Base-by-base conservation (phyloP, 1,139 yeast species). In the Arxiozyma slooffiae region DNA sequence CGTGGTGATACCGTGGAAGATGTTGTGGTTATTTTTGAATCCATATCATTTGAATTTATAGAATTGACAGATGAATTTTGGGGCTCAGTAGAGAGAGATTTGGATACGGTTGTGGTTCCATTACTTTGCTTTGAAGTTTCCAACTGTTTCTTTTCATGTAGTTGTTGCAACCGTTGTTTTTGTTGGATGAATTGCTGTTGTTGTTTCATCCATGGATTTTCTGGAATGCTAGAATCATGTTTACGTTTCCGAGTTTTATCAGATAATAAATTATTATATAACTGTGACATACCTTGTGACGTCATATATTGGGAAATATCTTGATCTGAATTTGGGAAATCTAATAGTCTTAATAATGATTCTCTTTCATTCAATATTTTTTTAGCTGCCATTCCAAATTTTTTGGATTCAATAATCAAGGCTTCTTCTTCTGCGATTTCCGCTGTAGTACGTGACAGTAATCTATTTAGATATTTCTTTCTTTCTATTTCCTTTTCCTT, bases 371-470 rank as follows among this genome's bases (percentile, higher is more conserved):
- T 71, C 52, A 90, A 76, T 77, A 92, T 85, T 63, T 87, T 85
- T 71, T 88, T 90, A 0, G 97, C 96, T 1, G 96, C 89, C 52
- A 90, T 79, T 62, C 92, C 98, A 56, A 92, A 86, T 57, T 95
- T 80, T 52, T 96, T 79, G 1, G 97, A 95, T 65, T 92, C 98
- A 45, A 90, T 82, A 3, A 92, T 88, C 48, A 92, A 72, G 0
- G 96, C 88, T 66, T 94, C 97, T 67, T 92, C 99, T 67, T 92
- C 98, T 0, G 98, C 97, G 41, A 92, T 87, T 64, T 92, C 98
- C 0, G 97, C 96, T 0, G 98, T 97, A 3, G 94, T 82, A 58
- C 99, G 74, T 50, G 81, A 80, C 45, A 92, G 72, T 36, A 92
- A 72, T 56, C 86, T 79, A 59, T 82, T 85, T 49, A 92, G 71